phyloP scores from a whole-genome alignment of 2,329 filamentous ascomycete species.

The Arthrobotrys entomopaga region DNA sequence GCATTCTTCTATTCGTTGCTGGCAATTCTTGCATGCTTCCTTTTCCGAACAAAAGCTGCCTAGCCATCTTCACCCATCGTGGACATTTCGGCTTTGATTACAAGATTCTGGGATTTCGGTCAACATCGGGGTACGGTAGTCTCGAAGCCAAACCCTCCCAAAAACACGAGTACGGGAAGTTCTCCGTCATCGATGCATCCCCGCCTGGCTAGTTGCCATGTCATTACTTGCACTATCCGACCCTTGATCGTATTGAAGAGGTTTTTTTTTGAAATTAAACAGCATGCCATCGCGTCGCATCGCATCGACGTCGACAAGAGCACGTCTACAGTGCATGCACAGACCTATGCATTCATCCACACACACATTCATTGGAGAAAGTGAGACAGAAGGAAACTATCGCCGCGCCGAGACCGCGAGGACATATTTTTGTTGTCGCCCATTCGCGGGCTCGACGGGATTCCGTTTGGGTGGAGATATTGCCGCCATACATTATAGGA shows the following conservation, averaged over 20 bases:
- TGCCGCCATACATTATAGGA: background rate
- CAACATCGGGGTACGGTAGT: too few relatives aligned
- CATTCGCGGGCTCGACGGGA: background rate
- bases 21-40: too few relatives aligned
- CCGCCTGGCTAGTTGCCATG: too few relatives aligned
- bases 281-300: too few relatives aligned
- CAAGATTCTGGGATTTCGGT: slow-evolving; percentile 18
- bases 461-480: slow-evolving; percentile 3
- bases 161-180: too few relatives aligned
- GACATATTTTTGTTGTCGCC: background rate
- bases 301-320: too few relatives aligned
- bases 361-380: background rate
- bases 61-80: background rate
- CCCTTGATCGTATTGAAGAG: too few relatives aligned
- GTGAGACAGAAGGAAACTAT: background rate
- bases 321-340: too few relatives aligned
- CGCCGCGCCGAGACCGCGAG: background rate
- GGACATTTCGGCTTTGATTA: slow-evolving; percentile 26
- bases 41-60: background rate
- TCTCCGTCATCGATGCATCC: background rate
- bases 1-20: background rate
- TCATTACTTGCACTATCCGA: too few relatives aligned
- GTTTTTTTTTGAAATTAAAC: too few relatives aligned
- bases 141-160: too few relatives aligned
- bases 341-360: too few relatives aligned